Evolutionary conservation across 345 rosid genomes (phyloP).

Genomic region (Acer saccharum): DNA sequence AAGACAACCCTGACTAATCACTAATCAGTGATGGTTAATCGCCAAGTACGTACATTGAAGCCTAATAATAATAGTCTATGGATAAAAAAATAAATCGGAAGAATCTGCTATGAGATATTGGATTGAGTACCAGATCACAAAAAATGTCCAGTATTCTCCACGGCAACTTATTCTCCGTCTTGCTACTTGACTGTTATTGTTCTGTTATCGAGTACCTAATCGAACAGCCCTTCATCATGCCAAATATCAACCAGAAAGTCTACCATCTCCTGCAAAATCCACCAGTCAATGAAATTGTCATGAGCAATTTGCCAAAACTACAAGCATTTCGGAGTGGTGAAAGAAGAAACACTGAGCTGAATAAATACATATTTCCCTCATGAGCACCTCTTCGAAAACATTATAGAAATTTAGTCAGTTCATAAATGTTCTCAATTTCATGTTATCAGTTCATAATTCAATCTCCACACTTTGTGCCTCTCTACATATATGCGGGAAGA

Average conservation of each 20-base stretch:
- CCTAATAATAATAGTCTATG: neutral
- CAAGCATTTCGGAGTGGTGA: neutral
- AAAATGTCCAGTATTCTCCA: neutral
- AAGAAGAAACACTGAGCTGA: neutral
- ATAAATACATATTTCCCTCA: neutral
- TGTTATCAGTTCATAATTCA: neutral
- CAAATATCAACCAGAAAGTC: conserved; percentile 92
- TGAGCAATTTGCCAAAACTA: neutral
- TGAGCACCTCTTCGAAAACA: neutral
- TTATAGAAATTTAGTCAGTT: neutral
- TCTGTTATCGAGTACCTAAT: conserved; percentile 39
- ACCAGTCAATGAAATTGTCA: conserved; percentile 3
- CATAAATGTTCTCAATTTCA: neutral
- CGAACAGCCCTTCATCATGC: conserved; percentile 83
- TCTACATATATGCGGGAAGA: neutral
- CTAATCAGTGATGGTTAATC: neutral
- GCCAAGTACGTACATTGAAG: conserved; percentile 4
- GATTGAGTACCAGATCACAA: conserved; percentile 6
- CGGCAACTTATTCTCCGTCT: conserved; percentile 11
- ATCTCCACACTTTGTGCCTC: neutral
- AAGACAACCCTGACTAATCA: neutral
- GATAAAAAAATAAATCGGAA: neutral
- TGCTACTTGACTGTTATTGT: neutral
- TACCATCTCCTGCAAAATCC: conserved; percentile 80
- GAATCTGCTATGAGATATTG: conserved; percentile 3